These are phyloP conservation scores for Rubia tinctorum DNA, from an alignment of 305 asterid species.

Conservation along the genomic window DNA sequence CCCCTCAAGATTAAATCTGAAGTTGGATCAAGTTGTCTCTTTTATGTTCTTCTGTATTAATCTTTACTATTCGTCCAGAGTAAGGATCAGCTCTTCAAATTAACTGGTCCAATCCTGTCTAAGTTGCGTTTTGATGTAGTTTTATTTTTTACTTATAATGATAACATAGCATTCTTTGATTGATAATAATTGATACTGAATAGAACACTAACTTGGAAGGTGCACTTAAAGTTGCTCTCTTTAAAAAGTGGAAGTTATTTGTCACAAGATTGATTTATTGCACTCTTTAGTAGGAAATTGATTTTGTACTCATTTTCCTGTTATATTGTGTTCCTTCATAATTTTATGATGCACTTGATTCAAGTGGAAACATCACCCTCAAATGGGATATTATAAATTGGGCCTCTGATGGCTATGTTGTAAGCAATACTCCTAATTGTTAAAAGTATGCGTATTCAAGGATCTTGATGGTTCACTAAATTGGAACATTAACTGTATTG, in stretches of 20 bases:
- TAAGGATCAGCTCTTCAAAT: background rate
- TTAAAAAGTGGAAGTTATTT: conserved; percentile 8
- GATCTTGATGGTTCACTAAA: background rate
- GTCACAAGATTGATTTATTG: background rate
- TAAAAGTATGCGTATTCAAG: background rate
- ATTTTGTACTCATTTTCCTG: conserved; percentile 8
- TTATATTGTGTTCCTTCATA: conserved; percentile 30
- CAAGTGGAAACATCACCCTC: conserved; percentile 78
- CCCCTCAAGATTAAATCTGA: no score
- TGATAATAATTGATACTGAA: background rate
- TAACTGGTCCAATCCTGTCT: background rate
- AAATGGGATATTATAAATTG: conserved; percentile 60
- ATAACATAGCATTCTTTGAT: background rate
- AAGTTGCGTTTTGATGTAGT: background rate
- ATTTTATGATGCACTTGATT: conserved; percentile 85
- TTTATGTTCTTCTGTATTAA: background rate
- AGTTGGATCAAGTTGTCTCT: conserved; percentile 5
- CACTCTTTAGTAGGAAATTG: background rate
- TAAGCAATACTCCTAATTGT: conserved; percentile 21
- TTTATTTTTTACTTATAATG: background rate
- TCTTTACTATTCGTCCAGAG: background rate
- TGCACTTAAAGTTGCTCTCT: background rate
- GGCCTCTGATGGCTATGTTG: conserved; percentile 55
- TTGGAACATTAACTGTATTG: background rate
- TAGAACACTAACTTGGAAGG: background rate